Evolutionary conservation across 1,284 basidiomycete genomes (phyloP), one percentile per base, ranked within the genome.

Genomic region (Cystobasidium slooffiae): DNA sequence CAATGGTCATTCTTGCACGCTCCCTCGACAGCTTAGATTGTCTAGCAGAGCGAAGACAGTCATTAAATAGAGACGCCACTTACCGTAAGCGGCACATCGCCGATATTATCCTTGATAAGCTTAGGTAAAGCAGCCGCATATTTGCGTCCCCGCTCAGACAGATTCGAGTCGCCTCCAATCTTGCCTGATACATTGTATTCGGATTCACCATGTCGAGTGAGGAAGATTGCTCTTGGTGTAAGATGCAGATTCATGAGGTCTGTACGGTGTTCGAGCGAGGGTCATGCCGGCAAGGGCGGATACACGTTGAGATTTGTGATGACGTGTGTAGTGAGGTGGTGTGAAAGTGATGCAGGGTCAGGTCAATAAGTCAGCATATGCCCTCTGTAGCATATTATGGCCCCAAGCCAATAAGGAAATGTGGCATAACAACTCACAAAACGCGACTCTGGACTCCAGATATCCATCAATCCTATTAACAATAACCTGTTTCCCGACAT

Each of bases 191-290:
- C 89, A 81, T 99, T 99, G 84, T 88, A 98, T 84, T 96, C 92
- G 80, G 94, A 97, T 84, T 99, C 97, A 14, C 97, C 97, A 81
- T 99, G 97, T 92, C 97, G 85, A 8, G 97, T 97, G 78, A 99
- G 89, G 83, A 95, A 99, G 79, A 99, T 98, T 82, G 91, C 94
- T 75, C 97, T 87, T 14, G 97, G 96, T 80, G 97, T 97, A 77
- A 99, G 85, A 82, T 99, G 97, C 79, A 98, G 83, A 53, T 73
- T 73, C 70, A 73, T 73, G 20, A 73, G 53, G 44, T 73, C 66
- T 68, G 59, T 18, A 1, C 31, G 31, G 31, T 31, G 31, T n/a
- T n/a, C n/a, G n/a, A n/a, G n/a, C n/a, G n/a, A n/a, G n/a, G n/a
- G n/a, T n/a, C n/a, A n/a, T n/a, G n/a, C n/a, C n/a, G n/a, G n/a